A percentile compares a stretch with the other conserved stretches of the same genome.
Evolutionary conservation across 23 red algal species (phyloP).

Genomic region (Gracilaria domingensis): DNA sequence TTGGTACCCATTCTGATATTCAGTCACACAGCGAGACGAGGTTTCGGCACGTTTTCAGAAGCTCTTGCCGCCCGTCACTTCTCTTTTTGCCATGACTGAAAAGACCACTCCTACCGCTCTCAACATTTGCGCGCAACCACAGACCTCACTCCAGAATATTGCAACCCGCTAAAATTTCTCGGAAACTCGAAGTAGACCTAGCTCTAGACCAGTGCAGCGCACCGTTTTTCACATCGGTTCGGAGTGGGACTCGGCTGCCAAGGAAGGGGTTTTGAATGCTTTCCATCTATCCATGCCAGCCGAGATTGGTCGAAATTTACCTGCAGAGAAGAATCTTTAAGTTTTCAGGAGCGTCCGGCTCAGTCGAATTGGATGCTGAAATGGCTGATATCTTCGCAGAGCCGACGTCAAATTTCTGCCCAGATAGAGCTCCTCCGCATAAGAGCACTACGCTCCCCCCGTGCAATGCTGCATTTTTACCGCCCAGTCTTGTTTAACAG

Average conservation of each 20-base stretch:
- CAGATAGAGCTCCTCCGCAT: background rate
- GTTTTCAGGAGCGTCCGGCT: conserved; percentile 15
- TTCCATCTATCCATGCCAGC: conserved; percentile 12
- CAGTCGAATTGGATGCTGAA: conserved; percentile 17
- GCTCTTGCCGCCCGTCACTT: background rate
- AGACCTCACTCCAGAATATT: conserved; percentile 10
- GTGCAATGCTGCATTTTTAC: background rate
- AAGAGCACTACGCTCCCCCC: background rate
- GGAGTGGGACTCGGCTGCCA: background rate
- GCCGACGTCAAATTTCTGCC: background rate
- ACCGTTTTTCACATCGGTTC: conserved; percentile 20
- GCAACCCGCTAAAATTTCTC: background rate
- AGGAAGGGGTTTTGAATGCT: background rate
- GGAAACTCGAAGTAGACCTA: background rate
- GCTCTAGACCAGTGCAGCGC: background rate
- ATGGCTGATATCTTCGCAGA: conserved; percentile 28
- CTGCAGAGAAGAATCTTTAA: background rate
- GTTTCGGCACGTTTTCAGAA: background rate
- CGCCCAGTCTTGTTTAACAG: conserved; percentile 1
- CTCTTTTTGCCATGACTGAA: background rate
- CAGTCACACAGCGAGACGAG: background rate
- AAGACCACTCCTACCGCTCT: background rate
- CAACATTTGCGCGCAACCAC: background rate
- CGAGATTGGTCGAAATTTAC: background rate
- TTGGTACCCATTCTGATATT: background rate